Percentiles rank a stretch among this genome's conserved stretches.
phyloP scores from a whole-genome alignment of 345 rosid genomes.

The Euphorbia lathyris region DNA sequence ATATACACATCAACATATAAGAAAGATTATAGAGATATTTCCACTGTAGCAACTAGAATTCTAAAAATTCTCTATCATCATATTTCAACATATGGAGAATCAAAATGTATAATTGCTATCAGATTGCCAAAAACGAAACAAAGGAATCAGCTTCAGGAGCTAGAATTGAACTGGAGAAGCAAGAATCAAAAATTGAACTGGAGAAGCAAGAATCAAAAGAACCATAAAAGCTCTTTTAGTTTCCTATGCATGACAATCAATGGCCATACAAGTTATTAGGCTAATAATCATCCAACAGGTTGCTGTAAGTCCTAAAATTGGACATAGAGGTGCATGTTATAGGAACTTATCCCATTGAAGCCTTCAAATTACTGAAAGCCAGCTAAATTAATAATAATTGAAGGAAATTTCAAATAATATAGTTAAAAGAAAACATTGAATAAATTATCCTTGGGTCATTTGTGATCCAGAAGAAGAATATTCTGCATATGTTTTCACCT shows the following conservation, averaged over 20 bases:
- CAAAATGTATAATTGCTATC: not conserved
- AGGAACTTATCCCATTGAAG: not conserved
- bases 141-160: not conserved
- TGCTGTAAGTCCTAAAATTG: not conserved
- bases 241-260: not conserved
- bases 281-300: not conserved
- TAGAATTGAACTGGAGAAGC: not conserved
- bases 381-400: not conserved
- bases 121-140: not conserved
- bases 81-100: not conserved
- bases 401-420: not conserved
- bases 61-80: not conserved
- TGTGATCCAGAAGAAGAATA: not conserved
- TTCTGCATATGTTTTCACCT: not conserved
- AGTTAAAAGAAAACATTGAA: not conserved
- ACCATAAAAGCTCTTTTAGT: too few relatives aligned
- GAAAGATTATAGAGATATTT: not conserved
- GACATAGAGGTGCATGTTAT: not conserved
- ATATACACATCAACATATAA: not conserved
- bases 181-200: not conserved
- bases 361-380: not conserved
- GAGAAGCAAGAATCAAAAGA: not conserved
- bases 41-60: not conserved
- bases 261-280: not conserved
- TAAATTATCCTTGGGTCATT: not conserved